Conservation (phyloP, 2,329 filamentous ascomycete genomes). For the Pestalotiopsis sp. region DNA sequence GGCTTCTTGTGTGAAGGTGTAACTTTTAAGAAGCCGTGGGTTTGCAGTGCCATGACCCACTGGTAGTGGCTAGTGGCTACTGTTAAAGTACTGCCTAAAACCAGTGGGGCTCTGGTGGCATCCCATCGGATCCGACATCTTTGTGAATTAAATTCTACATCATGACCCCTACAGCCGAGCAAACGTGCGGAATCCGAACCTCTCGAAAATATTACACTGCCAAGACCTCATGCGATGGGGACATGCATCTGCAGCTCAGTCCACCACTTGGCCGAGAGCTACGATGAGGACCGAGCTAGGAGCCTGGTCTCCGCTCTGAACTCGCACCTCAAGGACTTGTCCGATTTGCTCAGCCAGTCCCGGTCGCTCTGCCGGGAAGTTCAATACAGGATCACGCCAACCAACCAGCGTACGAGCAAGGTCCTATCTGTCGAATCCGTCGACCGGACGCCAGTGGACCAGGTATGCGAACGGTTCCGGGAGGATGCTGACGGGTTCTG, state of each 20-base stretch:
- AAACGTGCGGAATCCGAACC: too few relatives aligned
- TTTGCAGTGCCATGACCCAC: too few relatives aligned
- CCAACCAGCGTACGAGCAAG: constrained; percentile 34
- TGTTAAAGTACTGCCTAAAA: too few relatives aligned
- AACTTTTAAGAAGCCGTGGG: too few relatives aligned
- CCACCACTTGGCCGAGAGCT: constrained; percentile 23
- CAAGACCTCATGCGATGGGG: not conserved
- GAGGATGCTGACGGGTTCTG: constrained; percentile 28
- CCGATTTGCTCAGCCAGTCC: constrained; percentile 29
- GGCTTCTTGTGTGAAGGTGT: too few relatives aligned
- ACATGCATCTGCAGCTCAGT: constrained; percentile 27
- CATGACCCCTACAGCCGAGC: too few relatives aligned
- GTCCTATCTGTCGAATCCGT: constrained; percentile 25
- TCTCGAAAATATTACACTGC: not conserved
- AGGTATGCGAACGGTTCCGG: constrained; percentile 16
- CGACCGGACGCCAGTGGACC: constrained; percentile 18
- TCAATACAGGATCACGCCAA: constrained; percentile 32
- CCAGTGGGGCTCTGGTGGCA: too few relatives aligned
- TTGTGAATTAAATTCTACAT: too few relatives aligned
- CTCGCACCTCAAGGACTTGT: constrained; percentile 28
- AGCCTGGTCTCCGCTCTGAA: constrained; percentile 28
- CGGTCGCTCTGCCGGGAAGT: constrained; percentile 31
- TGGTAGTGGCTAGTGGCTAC: too few relatives aligned
- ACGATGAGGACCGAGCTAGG: constrained; percentile 25
- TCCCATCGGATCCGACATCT: too few relatives aligned